Base-by-base conservation (phyloP, 2,329 filamentous ascomycete species). In the Hypocreales sp. region DNA sequence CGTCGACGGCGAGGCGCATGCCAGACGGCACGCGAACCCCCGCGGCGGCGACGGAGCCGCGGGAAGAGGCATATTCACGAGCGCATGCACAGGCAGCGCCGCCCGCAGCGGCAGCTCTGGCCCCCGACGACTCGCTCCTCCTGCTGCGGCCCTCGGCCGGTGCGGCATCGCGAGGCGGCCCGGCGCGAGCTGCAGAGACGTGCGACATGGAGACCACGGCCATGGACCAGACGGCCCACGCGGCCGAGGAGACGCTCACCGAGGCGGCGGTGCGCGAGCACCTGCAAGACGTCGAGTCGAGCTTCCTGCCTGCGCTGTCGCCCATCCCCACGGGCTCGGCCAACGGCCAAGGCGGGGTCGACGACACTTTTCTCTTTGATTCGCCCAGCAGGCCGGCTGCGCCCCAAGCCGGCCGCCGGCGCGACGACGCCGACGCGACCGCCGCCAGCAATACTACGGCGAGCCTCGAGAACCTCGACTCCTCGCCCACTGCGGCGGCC, bases 241-340 rank as follows among this genome's bases (percentile, higher is more conserved):
- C 27, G 11, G 33, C 40, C 8, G 51, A 60, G 29, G 62, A 70
- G 29, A 65, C 64, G 4, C 44, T 67, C 22, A 61, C 60, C 23
- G 66, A 71, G 36, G 57, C 61, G 25, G 58, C 58, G 23, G 57
- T 72, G 13, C 56, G 61, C 34, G 60, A 62, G 30, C 69, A 75
- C 41, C 47, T 77, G 13, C 60, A 66, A 38, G 72, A 77, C 40
- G 61, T 75, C 35, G 72, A 78, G 42, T 76, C 72, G 19, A 77
- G 72, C 50, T 77, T 77, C 40, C 45, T 72, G 29, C 64, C 67
- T 2, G 59, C 62, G 5, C 45, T 67, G 5, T 75, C 71, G 7
- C 70, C 71, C 9, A 59, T 73, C 25, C 58, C 57, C 20, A 54
- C 54, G 17, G 53, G 59, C 27, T 48, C 56, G 8, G 50, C 55